Evolutionary conservation across 805 yeast species (phyloP).

Genomic region (Scheffersomyces coipomensis): DNA sequence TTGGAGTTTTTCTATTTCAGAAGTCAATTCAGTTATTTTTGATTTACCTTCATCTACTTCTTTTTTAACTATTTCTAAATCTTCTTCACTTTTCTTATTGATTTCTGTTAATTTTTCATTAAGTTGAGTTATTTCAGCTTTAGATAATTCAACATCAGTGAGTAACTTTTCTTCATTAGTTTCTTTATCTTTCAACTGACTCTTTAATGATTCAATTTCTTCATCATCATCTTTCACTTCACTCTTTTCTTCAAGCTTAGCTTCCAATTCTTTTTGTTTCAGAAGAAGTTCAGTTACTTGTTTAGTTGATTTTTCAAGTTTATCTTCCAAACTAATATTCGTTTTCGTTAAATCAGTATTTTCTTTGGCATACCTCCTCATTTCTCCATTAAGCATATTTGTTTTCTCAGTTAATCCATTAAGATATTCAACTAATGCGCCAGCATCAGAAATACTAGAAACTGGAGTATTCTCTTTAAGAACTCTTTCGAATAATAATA

Average conservation of each 20-base stretch:
- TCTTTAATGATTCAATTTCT: constrained; percentile 1
- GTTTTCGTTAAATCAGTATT: constrained; percentile 16
- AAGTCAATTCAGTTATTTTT: constrained; percentile 1
- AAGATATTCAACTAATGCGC: constrained; percentile 66
- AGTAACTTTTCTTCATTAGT: background rate
- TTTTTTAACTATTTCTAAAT: constrained; percentile 4
- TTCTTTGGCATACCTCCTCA: constrained; percentile 46
- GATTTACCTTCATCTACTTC: background rate
- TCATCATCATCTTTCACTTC: background rate
- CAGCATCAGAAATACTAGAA: constrained; percentile 70
- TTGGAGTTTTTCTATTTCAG: background rate
- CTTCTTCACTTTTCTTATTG: constrained; percentile 12
- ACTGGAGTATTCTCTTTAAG: constrained; percentile 81
- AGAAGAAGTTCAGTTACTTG: background rate
- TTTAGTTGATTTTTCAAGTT: background rate
- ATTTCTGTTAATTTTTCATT: constrained; percentile 3
- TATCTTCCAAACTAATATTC: constrained; percentile 6
- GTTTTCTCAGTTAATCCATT: constrained; percentile 60
- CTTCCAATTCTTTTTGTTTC: background rate
- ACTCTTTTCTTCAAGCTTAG: background rate
- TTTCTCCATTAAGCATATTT: constrained; percentile 60
- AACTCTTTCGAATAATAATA: constrained; percentile 63
- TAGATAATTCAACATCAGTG: background rate
- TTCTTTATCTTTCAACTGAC: background rate
- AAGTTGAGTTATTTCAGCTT: background rate